A percentile compares a stretch with the other conserved stretches of the same genome.
Evolutionary conservation across 805 yeast species (phyloP).

Genomic region (Lipomyces mesembrius): DNA sequence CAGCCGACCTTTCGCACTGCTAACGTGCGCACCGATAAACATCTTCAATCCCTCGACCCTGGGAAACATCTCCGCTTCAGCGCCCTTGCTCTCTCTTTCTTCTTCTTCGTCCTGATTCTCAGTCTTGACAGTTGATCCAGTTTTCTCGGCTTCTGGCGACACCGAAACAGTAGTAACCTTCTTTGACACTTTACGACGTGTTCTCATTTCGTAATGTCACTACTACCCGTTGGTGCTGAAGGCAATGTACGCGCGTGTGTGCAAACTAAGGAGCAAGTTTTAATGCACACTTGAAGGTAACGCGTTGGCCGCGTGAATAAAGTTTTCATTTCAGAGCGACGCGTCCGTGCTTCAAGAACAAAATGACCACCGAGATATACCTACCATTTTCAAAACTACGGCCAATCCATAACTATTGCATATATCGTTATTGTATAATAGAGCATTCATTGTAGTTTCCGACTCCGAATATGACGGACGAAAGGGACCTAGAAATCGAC

Average conservation of each 20-base stretch:
- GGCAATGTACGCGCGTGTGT: no score
- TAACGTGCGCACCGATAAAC: slow-evolving; percentile 36
- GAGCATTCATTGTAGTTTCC: not conserved
- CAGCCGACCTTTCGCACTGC: slow-evolving; percentile 31
- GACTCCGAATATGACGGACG: slow-evolving; percentile 8
- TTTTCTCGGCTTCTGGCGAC: slow-evolving; percentile 1
- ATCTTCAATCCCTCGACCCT: slow-evolving; percentile 51
- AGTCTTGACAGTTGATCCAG: not conserved
- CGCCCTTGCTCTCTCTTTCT: slow-evolving; percentile 4
- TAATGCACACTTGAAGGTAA: not conserved
- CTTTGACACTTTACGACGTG: not conserved
- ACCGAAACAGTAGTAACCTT: not conserved
- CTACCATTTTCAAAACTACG: no score
- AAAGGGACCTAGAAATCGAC: slow-evolving; percentile 38
- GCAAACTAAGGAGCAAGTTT: not conserved
- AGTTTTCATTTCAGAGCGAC: not conserved
- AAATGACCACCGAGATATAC: no score
- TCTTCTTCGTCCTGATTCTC: slow-evolving; percentile 4
- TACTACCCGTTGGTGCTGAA: not conserved
- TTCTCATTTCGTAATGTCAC: not conserved
- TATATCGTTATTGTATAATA: not conserved
- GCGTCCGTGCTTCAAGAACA: not conserved
- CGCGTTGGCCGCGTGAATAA: not conserved
- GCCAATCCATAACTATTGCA: not conserved
- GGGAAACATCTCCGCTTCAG: slow-evolving; percentile 44